These are phyloP conservation scores for Linaria vulgaris DNA, from an alignment of 257 asterid genomes.

Conservation along the genomic window DNA sequence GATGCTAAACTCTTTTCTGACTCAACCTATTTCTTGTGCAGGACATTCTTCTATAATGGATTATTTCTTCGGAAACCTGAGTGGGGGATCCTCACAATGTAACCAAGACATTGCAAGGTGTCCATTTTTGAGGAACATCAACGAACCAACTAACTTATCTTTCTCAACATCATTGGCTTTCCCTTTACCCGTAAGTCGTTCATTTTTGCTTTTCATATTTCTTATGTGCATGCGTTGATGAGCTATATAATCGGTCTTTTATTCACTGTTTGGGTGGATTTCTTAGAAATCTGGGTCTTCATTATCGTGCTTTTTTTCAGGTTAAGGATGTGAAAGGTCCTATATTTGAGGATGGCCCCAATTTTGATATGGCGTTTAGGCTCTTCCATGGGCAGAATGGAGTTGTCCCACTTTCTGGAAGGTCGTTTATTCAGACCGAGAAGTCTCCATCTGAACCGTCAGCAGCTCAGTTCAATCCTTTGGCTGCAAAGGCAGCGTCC, in stretches of 20 bases:
- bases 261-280: neutral
- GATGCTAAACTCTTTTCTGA: neutral
- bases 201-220: conserved; percentile 21
- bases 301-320: conserved; percentile 41
- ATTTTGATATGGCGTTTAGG: conserved; percentile 84
- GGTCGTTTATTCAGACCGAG: conserved; percentile 40
- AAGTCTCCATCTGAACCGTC: conserved; percentile 46
- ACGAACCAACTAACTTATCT: conserved; percentile 85
- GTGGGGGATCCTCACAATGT: conserved; percentile 50
- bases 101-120: conserved; percentile 67
- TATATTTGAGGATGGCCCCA: conserved; percentile 93
- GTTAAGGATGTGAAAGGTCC: conserved; percentile 71
- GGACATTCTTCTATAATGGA: conserved; percentile 63
- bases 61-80: conserved; percentile 48
- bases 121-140: conserved; percentile 89
- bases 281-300: conserved; percentile 11
- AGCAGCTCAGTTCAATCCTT: conserved; percentile 71
- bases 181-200: conserved; percentile 58
- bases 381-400: conserved; percentile 96
- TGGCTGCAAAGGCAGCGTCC: conserved; percentile 91
- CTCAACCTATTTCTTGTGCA: conserved; percentile 34
- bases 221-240: neutral
- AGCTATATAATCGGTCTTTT: neutral
- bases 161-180: conserved; percentile 58
- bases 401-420: conserved; percentile 82